Evolutionary conservation across 2,329 filamentous ascomycete species (phyloP), one percentile per base, ranked within the genome.

Genomic region (Alternaria tenuissima): DNA sequence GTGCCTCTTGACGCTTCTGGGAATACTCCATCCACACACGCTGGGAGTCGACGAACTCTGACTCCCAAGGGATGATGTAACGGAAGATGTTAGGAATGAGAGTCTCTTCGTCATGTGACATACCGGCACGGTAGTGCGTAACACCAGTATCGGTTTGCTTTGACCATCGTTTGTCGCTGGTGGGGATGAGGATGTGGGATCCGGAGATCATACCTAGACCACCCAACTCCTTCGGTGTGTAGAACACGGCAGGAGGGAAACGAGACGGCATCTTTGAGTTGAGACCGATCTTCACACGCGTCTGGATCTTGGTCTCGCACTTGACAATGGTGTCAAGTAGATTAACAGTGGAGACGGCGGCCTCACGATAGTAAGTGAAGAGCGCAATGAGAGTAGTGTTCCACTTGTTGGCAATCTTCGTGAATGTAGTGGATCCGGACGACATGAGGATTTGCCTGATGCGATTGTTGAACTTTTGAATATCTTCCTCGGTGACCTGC

Each of bases 341-440:
- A 63, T 93, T 91, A 62, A 98, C 92, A 0, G 96, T 99, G 1
- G 94, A 97, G 1, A 98, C 94, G 16, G 95, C 95, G 48, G 95
- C 95, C 77, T 99, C 95, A 77, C 95, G 92, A 77, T 99, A 99
- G 80, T 99, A 99, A 0, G 95, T 98, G 81, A 99, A 99, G 26
- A 99, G 86, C 0, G 95, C 94, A 73, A 99, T 99, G 68, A 99
- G 81, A 1, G 93, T 95, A 0, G 95, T 99, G 80, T 99, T 99
- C 95, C 96, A 99, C 82, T 99, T 99, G 82, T 99, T 99, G 47
- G 96, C 95, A 74, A 99, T 99, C 86, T 99, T 99, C 46, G 95
- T 99, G 81, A 99, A 99, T 0, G 95, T 99, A 0, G 95, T 99
- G 5, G 93, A 97, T n/a, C 95, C 96, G 59, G 95, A 98, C 11